Evolutionary conservation across 768 basidiomycete genomes (phyloP).

Genomic region (Chalciporus piperatus): DNA sequence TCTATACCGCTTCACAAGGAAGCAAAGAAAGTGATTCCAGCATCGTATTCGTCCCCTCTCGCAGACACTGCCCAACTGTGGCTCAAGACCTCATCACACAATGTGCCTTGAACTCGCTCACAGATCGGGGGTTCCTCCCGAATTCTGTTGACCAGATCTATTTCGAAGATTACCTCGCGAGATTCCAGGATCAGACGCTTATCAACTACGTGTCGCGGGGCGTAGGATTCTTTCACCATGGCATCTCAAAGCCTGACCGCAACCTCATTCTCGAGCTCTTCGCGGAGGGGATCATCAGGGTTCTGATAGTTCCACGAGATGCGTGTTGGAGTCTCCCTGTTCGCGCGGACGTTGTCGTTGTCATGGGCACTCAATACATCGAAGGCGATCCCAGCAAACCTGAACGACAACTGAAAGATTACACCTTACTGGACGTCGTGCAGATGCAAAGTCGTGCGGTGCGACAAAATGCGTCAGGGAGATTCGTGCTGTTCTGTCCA

Average conservation of each 20-base stretch:
- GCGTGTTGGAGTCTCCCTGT: constrained; percentile 89
- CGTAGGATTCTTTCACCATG: constrained; percentile 83
- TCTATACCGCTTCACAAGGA: constrained; percentile 67
- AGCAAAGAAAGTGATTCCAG: constrained; percentile 46
- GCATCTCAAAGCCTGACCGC: constrained; percentile 64
- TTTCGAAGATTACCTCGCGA: constrained; percentile 55
- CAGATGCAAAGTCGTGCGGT: constrained; percentile 91
- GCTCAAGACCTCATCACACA: constrained; percentile 87
- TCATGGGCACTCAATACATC: constrained; percentile 91
- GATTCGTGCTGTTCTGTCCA: constrained; percentile 88
- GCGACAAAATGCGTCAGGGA: constrained; percentile 54
- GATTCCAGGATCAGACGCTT: constrained; percentile 61
- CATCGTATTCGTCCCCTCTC: constrained; percentile 88
- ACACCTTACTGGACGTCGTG: constrained; percentile 75
- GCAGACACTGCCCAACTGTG: constrained; percentile 65
- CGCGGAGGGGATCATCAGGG: constrained; percentile 72
- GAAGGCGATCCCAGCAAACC: constrained; percentile 43
- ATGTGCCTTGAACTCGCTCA: constrained; percentile 72
- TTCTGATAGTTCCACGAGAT: constrained; percentile 80
- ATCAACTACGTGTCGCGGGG: constrained; percentile 79
- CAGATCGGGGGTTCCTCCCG: constrained; percentile 66
- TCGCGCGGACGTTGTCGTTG: constrained; percentile 74
- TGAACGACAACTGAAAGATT: constrained; percentile 75
- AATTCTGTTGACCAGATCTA: constrained; percentile 45
- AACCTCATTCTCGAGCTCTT: constrained; percentile 77